Conservation (phyloP, 2,329 filamentous ascomycete species). For the Neoarthrinium moseri region DNA sequence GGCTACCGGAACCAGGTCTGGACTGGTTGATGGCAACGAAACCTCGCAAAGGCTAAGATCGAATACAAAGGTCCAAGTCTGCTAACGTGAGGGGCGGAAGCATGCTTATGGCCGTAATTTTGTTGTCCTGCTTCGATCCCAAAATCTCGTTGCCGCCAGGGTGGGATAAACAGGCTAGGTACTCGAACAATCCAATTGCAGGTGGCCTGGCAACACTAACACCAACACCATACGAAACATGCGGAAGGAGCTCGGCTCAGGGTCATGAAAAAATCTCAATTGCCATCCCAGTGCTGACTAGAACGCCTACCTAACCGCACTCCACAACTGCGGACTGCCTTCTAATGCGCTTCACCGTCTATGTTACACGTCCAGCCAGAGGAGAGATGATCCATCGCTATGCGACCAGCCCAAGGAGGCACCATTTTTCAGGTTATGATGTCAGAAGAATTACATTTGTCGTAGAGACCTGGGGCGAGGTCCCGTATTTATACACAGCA, state of each 20-base stretch:
- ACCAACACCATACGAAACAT: not conserved
- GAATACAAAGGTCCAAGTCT: too few relatives aligned
- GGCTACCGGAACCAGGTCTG: not conserved
- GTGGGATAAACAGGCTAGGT: too few relatives aligned
- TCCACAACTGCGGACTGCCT: slow-evolving; percentile 29
- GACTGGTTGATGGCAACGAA: not conserved
- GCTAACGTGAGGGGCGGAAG: too few relatives aligned
- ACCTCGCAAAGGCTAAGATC: not conserved
- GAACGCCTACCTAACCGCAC: slow-evolving; percentile 29
- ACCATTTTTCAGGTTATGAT: slow-evolving; percentile 16
- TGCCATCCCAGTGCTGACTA: slow-evolving; percentile 23
- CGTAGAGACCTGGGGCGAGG: slow-evolving; percentile 14
- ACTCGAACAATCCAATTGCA: not conserved
- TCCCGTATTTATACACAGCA: slow-evolving; percentile 27
- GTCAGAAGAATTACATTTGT: slow-evolving; percentile 17
- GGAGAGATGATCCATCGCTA: slow-evolving; percentile 53
- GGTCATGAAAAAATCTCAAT: slow-evolving; percentile 17
- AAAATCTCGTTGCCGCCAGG: too few relatives aligned
- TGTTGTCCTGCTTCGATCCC: too few relatives aligned
- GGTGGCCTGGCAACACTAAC: not conserved
- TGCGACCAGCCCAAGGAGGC: slow-evolving; percentile 25
- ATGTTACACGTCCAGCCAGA: slow-evolving; percentile 51
- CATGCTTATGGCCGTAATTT: too few relatives aligned
- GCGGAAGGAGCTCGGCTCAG: not conserved
- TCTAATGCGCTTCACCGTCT: slow-evolving; percentile 48